Evolutionary conservation across 2,329 filamentous ascomycete species (phyloP), one percentile per base, ranked within the genome.

Genomic region (Hortaea werneckii): DNA sequence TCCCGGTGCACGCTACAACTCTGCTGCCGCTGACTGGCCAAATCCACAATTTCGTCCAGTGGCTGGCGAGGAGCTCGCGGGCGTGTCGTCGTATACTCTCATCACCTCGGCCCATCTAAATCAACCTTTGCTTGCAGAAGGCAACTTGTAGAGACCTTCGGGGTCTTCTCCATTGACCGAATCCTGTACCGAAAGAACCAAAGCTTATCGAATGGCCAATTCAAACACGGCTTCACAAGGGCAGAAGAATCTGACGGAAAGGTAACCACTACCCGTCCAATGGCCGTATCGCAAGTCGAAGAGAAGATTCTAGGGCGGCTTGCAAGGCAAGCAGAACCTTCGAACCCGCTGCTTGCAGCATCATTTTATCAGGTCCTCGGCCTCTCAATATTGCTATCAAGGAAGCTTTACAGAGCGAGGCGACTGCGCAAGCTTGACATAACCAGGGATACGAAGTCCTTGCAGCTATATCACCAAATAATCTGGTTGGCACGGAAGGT

Each of bases 201-300:
- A 10, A 35, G 32, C 32, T 35, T 9, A 35, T 35, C 32, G 32
- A 35, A 9, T 9, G 32, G 32, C 32, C 9, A 35, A 9, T 35
- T 35, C 32, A 35, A 12, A 35, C 32, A 20, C 20, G 20, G 20
- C 20, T 20, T 20, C 20, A 20, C 20, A 20, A 20, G 37, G 37
- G 9, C 11, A n/a, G 13, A 20, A 11, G 37, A 11, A 12, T 20
- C 20, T 20, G n/a, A 7, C 8, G 32, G 13, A 6, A 20, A 37
- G 10, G 11, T 9, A 35, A 35, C 32, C 32, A 35, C n/a, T 35
- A 20, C 4, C n/a, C 32, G 32, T 2, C 54, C 51, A 65, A 98
- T 96, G 92, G 92, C 92, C 70, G 92, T 89, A 63, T 92, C 88
- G 50, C 87, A 95, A 69, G 87, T 96, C 51, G 92, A 98, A 67